Conservation (phyloP, 2,329 filamentous ascomycete species). For the Beauveria sp. region DNA sequence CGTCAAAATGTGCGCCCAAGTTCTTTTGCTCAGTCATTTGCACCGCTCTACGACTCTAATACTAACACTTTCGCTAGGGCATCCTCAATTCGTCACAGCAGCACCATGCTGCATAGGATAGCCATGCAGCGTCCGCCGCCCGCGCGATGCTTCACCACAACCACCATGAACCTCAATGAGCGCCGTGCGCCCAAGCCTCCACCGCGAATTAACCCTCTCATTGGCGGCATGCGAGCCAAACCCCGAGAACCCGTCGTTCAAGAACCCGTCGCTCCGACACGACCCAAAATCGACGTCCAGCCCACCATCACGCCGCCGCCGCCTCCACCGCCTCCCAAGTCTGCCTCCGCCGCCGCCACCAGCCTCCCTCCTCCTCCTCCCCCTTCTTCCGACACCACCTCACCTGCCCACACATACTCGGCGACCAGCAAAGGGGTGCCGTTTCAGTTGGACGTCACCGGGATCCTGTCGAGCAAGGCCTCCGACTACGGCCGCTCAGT, state of each 20-base stretch:
- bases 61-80: conserved; percentile 3
- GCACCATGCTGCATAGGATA: conserved; percentile 4
- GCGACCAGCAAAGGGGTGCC: conserved; percentile 7
- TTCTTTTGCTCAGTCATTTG: not conserved
- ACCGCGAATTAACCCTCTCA: conserved; percentile 7
- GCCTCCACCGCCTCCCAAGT: conserved; percentile 4
- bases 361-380: not conserved
- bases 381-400: not conserved
- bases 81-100: conserved; percentile 8
- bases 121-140: not conserved
- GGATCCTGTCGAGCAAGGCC: conserved; percentile 26
- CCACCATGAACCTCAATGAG: not conserved
- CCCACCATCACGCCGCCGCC: conserved; percentile 20
- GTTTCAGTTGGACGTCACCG: conserved; percentile 25
- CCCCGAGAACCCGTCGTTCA: not conserved
- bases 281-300: not conserved
- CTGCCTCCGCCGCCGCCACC: not conserved
- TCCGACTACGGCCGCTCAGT: conserved; percentile 17
- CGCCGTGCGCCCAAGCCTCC: conserved; percentile 5
- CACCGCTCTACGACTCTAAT: not conserved
- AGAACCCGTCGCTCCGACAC: not conserved
- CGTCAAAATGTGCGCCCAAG: conserved; percentile 4
- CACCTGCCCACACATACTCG: conserved; percentile 8
- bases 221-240: conserved; percentile 1
- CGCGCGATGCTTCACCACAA: conserved; percentile 5